Percentiles rank a stretch among this genome's conserved stretches.
Evolutionary conservation across 2,329 filamentous ascomycete genomes (phyloP).

Genomic region (Colletotrichum viniferum): DNA sequence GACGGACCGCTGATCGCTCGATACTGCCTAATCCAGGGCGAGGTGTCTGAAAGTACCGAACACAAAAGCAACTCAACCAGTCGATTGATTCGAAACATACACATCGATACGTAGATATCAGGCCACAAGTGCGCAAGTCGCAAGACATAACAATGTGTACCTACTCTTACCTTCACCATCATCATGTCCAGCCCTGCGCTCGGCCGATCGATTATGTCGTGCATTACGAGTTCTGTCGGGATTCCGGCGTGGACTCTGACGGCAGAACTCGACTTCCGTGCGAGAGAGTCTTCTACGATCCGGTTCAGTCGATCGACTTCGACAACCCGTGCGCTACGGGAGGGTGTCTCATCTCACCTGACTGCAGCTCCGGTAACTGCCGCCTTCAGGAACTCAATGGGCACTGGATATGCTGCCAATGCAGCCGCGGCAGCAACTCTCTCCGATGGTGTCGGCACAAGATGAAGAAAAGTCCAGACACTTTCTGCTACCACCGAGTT

Average conservation of each 20-base stretch:
- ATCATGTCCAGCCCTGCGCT: constrained; percentile 49
- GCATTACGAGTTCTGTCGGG: constrained; percentile 49
- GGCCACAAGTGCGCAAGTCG: neutral
- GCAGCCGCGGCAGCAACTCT: constrained; percentile 49
- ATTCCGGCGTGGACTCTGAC: constrained; percentile 34
- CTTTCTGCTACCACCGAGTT: constrained; percentile 57
- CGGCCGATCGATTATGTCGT: constrained; percentile 43
- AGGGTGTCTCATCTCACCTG: constrained; percentile 47
- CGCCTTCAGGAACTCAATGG: constrained; percentile 53
- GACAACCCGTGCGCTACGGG: constrained; percentile 49
- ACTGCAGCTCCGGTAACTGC: constrained; percentile 53
- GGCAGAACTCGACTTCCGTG: constrained; percentile 27
- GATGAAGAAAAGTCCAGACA: constrained; percentile 50
- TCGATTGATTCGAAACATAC: neutral
- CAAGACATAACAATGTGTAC: constrained; percentile 46
- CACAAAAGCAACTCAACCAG: neutral
- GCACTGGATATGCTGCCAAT: constrained; percentile 55
- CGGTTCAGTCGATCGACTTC: constrained; percentile 36
- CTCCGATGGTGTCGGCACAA: constrained; percentile 50
- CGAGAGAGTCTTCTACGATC: constrained; percentile 30
- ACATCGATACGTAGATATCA: neutral
- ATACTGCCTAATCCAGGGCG: neutral
- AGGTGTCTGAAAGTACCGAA: neutral
- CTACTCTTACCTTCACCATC: constrained; percentile 55
- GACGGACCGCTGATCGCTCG: neutral